Percentiles rank a stretch among this genome's conserved stretches.
Evolutionary conservation across 2,329 filamentous ascomycete species (phyloP).

Genomic region (Hansfordia pulvinata): DNA sequence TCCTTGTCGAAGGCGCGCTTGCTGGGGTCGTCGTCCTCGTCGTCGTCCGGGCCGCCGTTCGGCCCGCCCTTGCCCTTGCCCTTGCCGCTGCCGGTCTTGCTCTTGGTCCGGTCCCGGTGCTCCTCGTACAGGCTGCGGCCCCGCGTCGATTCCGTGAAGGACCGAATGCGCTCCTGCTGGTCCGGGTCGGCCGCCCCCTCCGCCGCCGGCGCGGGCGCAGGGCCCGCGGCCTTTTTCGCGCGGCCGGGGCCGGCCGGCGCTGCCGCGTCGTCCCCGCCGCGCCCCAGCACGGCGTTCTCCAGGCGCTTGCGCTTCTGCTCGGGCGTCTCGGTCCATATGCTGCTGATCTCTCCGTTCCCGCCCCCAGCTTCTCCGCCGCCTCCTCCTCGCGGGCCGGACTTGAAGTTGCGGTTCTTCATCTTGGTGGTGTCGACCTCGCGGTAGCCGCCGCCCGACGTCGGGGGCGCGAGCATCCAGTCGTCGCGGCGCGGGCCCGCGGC

Average conservation of each 20-base stretch:
- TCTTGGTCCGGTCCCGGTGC: constrained; percentile 27
- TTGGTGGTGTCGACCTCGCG: constrained; percentile 70
- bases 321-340: constrained; percentile 84
- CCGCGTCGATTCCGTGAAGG: constrained; percentile 38
- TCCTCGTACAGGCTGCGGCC: constrained; percentile 47
- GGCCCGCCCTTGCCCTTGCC: constrained; percentile 6
- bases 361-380: constrained; percentile 10
- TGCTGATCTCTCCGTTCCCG: constrained; percentile 37
- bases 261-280: constrained; percentile 26
- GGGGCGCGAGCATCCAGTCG: constrained; percentile 72
- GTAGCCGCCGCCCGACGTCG: constrained; percentile 36
- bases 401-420: constrained; percentile 69
- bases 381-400: constrained; percentile 40
- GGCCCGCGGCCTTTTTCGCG: constrained; percentile 30
- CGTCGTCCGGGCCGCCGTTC: constrained; percentile 23
- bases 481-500: constrained; percentile 51
- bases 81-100: constrained; percentile 8
- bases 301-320: constrained; percentile 74
- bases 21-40: constrained; percentile 82
- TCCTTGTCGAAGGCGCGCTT: constrained; percentile 79
- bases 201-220: constrained; percentile 6
- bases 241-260: constrained; percentile 18
- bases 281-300: constrained; percentile 70
- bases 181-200: constrained; percentile 39
- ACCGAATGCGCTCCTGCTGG: constrained; percentile 29